phyloP scores from a whole-genome alignment of 768 basidiomycete species.

The Boletus rex-veris region DNA sequence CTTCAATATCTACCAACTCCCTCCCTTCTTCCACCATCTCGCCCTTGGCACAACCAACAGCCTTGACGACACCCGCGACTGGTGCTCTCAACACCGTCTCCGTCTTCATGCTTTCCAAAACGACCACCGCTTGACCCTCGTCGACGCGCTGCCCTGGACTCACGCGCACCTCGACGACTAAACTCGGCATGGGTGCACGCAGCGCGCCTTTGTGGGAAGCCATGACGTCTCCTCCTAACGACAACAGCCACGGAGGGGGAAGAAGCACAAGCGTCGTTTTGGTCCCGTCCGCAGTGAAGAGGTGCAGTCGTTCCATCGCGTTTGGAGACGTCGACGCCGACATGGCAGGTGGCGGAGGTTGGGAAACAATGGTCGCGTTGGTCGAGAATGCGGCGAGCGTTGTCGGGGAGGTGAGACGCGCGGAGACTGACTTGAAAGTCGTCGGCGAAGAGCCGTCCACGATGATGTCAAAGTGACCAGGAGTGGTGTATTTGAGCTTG shows the following conservation, averaged over 20 bases:
- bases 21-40: constrained; percentile 90
- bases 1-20: constrained; percentile 69
- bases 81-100: constrained; percentile 83
- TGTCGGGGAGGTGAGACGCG: constrained; percentile 50
- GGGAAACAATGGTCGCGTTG: constrained; percentile 72
- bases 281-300: constrained; percentile 56
- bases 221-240: constrained; percentile 58
- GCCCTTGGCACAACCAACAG: constrained; percentile 75
- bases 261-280: constrained; percentile 68
- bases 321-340: constrained; percentile 53
- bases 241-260: constrained; percentile 66
- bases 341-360: constrained; percentile 50
- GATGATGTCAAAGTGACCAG: constrained; percentile 52
- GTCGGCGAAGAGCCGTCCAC: constrained; percentile 34
- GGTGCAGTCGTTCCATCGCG: constrained; percentile 71
- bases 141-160: constrained; percentile 73
- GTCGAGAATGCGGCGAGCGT: constrained; percentile 49
- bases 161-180: constrained; percentile 86
- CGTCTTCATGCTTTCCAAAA: constrained; percentile 97
- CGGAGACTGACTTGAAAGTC: constrained; percentile 51
- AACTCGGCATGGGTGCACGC: constrained; percentile 88
- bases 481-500: constrained; percentile 39
- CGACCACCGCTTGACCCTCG: constrained; percentile 75
- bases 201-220: constrained; percentile 59
- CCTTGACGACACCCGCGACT: constrained; percentile 62